Conservation (phyloP, 73 alveolate species). For the Paramecium sexaurelia region DNA sequence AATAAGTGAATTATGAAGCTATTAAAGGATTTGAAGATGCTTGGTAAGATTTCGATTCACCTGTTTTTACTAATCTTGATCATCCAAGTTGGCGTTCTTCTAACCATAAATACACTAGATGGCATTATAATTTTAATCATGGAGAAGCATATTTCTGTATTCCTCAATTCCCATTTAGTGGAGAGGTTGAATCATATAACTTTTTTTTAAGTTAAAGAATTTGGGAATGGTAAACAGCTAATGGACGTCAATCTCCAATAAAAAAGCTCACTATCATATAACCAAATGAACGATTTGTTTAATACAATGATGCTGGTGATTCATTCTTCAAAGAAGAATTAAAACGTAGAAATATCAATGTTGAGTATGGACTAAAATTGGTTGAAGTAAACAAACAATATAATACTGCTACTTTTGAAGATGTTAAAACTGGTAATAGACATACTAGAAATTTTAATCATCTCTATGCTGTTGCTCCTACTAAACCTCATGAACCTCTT, state of each 20-base stretch:
- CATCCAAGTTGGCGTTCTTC: slow-evolving; percentile 64
- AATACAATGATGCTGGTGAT: slow-evolving; percentile 67
- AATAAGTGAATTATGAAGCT: slow-evolving; percentile 70
- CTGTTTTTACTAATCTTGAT: slow-evolving; percentile 58
- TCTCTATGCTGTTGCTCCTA: slow-evolving; percentile 61
- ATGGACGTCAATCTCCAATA: slow-evolving; percentile 61
- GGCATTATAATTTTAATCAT: slow-evolving; percentile 57
- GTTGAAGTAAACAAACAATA: slow-evolving; percentile 57
- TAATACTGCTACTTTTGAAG: slow-evolving; percentile 57
- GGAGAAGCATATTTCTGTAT: slow-evolving; percentile 69
- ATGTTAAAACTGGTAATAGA: slow-evolving; percentile 56
- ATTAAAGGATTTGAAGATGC: slow-evolving; percentile 81
- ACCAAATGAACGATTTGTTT: slow-evolving; percentile 64
- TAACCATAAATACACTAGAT: slow-evolving; percentile 60
- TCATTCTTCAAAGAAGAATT: slow-evolving; percentile 62
- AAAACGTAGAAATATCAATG: slow-evolving; percentile 54
- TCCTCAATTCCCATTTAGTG: slow-evolving; percentile 67
- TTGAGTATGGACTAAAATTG: slow-evolving; percentile 63
- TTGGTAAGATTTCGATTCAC: slow-evolving; percentile 61
- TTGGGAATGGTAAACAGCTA: slow-evolving; percentile 61
- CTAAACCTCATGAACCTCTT: slow-evolving; percentile 53
- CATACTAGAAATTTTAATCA: slow-evolving; percentile 49
- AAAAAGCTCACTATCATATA: slow-evolving; percentile 55
- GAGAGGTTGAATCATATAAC: slow-evolving; percentile 67
- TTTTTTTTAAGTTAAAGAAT: slow-evolving; percentile 55